These are phyloP conservation scores for Phytopythium litorale DNA, from an alignment of 352 stramenopile species.

Conservation along the genomic window DNA sequence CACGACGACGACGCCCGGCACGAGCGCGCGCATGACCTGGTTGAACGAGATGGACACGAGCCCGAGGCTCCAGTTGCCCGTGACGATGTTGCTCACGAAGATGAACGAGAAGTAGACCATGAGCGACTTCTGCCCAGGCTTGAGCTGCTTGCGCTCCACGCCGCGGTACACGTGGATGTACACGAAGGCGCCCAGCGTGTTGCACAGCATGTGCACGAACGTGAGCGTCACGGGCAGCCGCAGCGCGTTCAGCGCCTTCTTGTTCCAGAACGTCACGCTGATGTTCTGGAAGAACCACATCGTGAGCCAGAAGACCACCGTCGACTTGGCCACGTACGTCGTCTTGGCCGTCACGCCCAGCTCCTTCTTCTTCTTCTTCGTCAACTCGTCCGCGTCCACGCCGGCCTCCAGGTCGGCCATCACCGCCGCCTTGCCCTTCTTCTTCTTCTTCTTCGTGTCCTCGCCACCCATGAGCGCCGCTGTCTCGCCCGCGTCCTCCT, in stretches of 20 bases:
- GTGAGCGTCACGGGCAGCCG: constrained; percentile 80
- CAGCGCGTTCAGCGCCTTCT: constrained; percentile 81
- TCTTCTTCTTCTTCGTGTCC: not conserved
- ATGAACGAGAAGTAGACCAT: constrained; percentile 91
- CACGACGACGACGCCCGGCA: constrained; percentile 73
- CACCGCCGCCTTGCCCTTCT: constrained; percentile 5
- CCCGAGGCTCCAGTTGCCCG: constrained; percentile 90
- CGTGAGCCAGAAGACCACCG: constrained; percentile 75
- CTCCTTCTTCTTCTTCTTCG: constrained; percentile 3
- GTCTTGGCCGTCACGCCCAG: constrained; percentile 32
- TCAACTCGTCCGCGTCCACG: constrained; percentile 11
- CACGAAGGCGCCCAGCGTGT: constrained; percentile 82
- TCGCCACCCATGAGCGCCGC: constrained; percentile 1
- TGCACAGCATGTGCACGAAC: constrained; percentile 94
- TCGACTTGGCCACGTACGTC: constrained; percentile 59
- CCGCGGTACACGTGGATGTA: constrained; percentile 70
- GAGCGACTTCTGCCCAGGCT: constrained; percentile 56
- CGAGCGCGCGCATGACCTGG: constrained; percentile 89
- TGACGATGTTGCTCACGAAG: constrained; percentile 95
- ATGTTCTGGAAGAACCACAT: constrained; percentile 93
- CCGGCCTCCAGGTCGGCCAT: constrained; percentile 13
- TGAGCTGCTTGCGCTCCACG: constrained; percentile 64
- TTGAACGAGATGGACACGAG: constrained; percentile 96
- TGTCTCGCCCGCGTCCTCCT: not conserved
- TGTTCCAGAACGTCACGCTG: constrained; percentile 94